A percentile compares a stretch with the other conserved stretches of the same genome.
These are phyloP conservation scores for Reutealis trisperma DNA, from an alignment of 345 rosid species.

Conservation along the genomic window DNA sequence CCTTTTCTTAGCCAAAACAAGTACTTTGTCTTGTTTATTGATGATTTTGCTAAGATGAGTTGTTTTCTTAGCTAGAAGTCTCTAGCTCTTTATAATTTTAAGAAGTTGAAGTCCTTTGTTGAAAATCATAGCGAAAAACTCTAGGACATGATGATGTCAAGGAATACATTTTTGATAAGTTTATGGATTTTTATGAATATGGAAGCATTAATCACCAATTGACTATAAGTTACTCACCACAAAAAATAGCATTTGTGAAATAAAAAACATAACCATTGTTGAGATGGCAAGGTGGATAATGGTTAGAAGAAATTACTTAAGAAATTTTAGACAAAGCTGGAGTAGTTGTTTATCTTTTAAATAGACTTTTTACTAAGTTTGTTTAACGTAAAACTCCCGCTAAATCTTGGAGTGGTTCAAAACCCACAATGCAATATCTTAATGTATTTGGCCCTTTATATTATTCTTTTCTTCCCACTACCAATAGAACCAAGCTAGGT, in stretches of 20 bases:
- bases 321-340: neutral
- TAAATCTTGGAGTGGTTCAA: neutral
- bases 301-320: neutral
- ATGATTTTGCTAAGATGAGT: too few species aligned
- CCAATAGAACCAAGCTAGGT: neutral
- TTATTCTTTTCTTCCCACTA: neutral
- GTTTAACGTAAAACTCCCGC: neutral
- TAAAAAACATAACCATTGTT: neutral
- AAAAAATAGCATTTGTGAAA: neutral
- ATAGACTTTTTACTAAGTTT: neutral
- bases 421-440: neutral
- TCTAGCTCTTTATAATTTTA: too few species aligned
- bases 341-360: neutral
- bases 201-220: neutral
- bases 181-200: neutral
- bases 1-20: too few species aligned
- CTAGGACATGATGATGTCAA: neutral
- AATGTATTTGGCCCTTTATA: neutral
- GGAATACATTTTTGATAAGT: neutral
- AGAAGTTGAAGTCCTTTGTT: neutral
- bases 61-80: too few species aligned
- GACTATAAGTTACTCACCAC: neutral
- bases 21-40: too few species aligned
- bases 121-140: neutral
- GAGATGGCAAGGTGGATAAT: neutral